A percentile compares a stretch with the other conserved stretches of the same genome.
Evolutionary conservation across 805 yeast species (phyloP).

Genomic region (Saccharomycopsis babjevae): DNA sequence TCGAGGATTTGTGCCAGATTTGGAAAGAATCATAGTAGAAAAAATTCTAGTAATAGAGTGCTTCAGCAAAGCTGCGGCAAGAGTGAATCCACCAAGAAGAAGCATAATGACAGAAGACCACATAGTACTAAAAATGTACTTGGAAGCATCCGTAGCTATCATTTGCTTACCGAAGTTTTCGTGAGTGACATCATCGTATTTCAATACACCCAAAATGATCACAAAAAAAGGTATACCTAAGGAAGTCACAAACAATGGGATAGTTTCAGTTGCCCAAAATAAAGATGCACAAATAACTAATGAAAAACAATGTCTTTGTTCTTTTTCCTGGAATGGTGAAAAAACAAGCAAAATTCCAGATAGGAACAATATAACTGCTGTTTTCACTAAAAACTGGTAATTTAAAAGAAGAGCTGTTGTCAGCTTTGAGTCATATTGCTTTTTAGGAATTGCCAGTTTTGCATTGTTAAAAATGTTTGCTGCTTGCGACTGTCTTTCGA

Average conservation of each 20-base stretch:
- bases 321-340: constrained; percentile 40
- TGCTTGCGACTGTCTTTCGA: constrained; percentile 79
- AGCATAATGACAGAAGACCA: constrained; percentile 93
- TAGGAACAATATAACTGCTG: neutral
- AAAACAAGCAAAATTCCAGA: constrained; percentile 36
- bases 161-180: constrained; percentile 28
- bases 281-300: constrained; percentile 71
- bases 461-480: constrained; percentile 32
- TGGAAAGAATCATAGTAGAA: constrained; percentile 71
- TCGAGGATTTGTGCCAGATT: constrained; percentile 81
- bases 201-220: constrained; percentile 61
- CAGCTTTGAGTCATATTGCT: neutral
- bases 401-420: neutral
- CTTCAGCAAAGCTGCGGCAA: constrained; percentile 91
- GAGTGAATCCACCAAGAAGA: constrained; percentile 83
- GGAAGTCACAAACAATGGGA: constrained; percentile 88
- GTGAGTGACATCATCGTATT: constrained; percentile 30
- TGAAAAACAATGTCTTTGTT: constrained; percentile 74
- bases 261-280: constrained; percentile 92
- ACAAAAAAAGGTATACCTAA: constrained; percentile 75
- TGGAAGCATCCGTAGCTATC: constrained; percentile 55
- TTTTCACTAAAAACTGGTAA: neutral
- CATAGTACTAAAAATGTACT: constrained; percentile 75
- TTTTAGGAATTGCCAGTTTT: neutral
- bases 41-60: constrained; percentile 80